Percentiles rank a stretch among this genome's conserved stretches.
phyloP scores from a whole-genome alignment of 2,329 filamentous ascomycete species.

The Hirsutella rhossiliensis region DNA sequence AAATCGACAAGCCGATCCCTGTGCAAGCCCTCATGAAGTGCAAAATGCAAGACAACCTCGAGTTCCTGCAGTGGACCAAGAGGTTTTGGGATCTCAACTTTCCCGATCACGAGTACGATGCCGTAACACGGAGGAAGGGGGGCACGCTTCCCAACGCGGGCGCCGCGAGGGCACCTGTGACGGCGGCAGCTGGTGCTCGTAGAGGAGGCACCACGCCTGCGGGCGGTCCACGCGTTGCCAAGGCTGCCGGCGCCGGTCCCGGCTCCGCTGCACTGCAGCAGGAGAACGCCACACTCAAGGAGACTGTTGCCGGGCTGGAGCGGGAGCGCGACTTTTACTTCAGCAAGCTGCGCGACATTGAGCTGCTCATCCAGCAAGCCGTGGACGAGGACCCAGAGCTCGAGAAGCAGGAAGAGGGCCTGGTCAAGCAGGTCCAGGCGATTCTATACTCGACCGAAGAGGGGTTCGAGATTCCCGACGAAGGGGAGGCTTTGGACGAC shows the following conservation, averaged over 20 bases:
- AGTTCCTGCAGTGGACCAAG: constrained; percentile 97
- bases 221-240: constrained; percentile 30
- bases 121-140: constrained; percentile 72
- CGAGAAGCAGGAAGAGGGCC: constrained; percentile 83
- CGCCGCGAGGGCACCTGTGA: constrained; percentile 33
- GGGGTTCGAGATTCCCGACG: constrained; percentile 79
- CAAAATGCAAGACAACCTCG: constrained; percentile 99
- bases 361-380: constrained; percentile 84
- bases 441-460: constrained; percentile 97
- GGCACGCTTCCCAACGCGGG: constrained; percentile 44
- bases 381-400: constrained; percentile 86
- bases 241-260: constrained; percentile 39
- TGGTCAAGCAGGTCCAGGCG: constrained; percentile 91
- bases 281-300: constrained; percentile 83
- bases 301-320: constrained; percentile 89
- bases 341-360: constrained; percentile 94
- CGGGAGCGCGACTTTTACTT: constrained; percentile 98
- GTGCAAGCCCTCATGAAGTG: constrained; percentile 88
- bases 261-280: constrained; percentile 62
- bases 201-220: constrained; percentile 52
- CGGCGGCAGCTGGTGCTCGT: constrained; percentile 37
- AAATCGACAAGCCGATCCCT: constrained; percentile 79
- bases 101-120: constrained; percentile 94
- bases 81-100: constrained; percentile 97
- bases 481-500: constrained; percentile 59